Evolutionary conservation across 192 early-diverging fungal genomes (phyloP).

Genomic region (Backusella circina): DNA sequence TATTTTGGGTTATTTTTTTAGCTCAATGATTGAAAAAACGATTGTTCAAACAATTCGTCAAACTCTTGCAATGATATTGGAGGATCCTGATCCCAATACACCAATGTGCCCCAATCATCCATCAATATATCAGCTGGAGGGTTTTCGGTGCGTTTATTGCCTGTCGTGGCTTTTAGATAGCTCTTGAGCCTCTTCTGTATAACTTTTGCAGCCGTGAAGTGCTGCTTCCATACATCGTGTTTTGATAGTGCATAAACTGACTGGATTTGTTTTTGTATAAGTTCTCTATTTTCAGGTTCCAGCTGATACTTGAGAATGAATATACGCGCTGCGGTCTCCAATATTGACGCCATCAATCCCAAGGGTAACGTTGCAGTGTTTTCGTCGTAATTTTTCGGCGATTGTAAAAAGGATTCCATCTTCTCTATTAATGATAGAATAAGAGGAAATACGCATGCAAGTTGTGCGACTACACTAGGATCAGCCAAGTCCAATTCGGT

Average conservation of each 20-base stretch:
- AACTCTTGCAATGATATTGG: neutral
- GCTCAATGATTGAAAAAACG: neutral
- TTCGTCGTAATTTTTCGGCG: neutral
- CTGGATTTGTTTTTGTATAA: neutral
- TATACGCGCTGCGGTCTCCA: neutral
- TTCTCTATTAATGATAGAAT: neutral
- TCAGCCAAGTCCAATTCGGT: neutral
- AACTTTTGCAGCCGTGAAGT: neutral
- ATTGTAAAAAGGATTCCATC: neutral
- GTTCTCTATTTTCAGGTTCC: neutral
- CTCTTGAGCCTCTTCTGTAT: neutral
- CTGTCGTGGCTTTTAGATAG: neutral
- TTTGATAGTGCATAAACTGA: neutral
- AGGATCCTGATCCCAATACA: neutral
- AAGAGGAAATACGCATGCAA: neutral
- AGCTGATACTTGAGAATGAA: neutral
- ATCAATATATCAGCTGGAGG: neutral
- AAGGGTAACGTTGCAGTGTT: neutral
- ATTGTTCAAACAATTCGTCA: neutral
- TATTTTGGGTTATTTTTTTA: neutral
- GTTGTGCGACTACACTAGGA: neutral
- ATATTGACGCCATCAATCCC: neutral
- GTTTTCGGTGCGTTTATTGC: neutral
- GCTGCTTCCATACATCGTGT: neutral
- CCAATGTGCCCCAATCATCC: neutral